phyloP scores from a whole-genome alignment of 805 yeast genomes.

The Saccharomyces mikatae region DNA sequence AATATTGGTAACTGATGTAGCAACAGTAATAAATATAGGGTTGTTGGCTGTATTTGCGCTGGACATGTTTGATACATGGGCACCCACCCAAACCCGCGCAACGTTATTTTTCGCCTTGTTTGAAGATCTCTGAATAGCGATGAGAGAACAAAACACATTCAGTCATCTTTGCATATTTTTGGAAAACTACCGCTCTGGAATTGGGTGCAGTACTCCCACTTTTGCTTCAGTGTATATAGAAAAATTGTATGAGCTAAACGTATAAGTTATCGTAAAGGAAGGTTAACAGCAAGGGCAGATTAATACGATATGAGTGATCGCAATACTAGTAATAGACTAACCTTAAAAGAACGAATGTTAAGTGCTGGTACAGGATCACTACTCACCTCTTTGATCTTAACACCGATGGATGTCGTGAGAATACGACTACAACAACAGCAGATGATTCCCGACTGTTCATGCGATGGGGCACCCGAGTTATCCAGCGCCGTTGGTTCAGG shows the following conservation, averaged over 20 bases:
- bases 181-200: background rate
- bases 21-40: background rate
- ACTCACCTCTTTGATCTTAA: constrained; percentile 62
- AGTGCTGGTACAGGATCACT: constrained; percentile 74
- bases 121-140: background rate
- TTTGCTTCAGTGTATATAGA: background rate
- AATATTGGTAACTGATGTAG: background rate
- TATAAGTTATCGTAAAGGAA: background rate
- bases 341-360: constrained; percentile 54
- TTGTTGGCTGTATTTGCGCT: background rate
- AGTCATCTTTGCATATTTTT: background rate
- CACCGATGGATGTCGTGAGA: constrained; percentile 75
- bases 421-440: constrained; percentile 74
- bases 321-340: constrained; percentile 4
- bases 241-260: background rate
- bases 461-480: constrained; percentile 23
- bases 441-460: constrained; percentile 40
- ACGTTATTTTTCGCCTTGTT: background rate
- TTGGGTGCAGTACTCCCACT: background rate
- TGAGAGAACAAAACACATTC: background rate
- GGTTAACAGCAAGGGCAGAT: background rate
- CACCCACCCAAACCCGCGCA: background rate
- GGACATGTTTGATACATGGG: background rate
- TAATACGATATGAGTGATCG: constrained; percentile 1
- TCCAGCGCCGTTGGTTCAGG: constrained; percentile 17